These are phyloP conservation scores for Isochrysis galbana DNA, from an alignment of 78 protist genomes.

Conservation along the genomic window DNA sequence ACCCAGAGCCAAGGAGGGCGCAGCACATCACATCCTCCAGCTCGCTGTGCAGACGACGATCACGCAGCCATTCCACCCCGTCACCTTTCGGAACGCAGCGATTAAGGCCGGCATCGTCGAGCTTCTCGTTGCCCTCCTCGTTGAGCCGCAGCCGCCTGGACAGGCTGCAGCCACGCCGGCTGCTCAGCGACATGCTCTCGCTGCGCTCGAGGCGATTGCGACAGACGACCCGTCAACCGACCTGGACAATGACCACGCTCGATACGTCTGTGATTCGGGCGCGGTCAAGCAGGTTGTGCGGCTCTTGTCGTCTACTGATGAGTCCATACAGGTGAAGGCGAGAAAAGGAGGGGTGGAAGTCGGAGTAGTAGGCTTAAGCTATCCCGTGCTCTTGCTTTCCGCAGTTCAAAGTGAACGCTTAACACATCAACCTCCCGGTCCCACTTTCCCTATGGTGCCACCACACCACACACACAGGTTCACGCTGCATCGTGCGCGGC, in stretches of 20 bases:
- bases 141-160: neutral
- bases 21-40: neutral
- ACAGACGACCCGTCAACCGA: neutral
- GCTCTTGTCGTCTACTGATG: neutral
- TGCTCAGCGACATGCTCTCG: neutral
- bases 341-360: no score
- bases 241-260: conserved; percentile 7
- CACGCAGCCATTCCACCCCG: neutral
- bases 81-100: neutral
- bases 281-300: neutral
- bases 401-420: no score
- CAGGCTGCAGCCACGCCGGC: neutral
- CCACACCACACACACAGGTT: neutral
- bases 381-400: no score
- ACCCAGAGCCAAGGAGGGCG: neutral
- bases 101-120: neutral
- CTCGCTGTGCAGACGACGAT: neutral
- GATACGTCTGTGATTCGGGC: neutral
- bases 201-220: conserved; percentile 9
- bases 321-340: neutral
- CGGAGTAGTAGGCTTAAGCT: no score
- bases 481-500: neutral
- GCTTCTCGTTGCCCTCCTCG: neutral
- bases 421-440: no score
- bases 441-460: neutral